Conservation (phyloP, 352 stramenopile genomes). For the Peronosclerospora sorghi region DNA sequence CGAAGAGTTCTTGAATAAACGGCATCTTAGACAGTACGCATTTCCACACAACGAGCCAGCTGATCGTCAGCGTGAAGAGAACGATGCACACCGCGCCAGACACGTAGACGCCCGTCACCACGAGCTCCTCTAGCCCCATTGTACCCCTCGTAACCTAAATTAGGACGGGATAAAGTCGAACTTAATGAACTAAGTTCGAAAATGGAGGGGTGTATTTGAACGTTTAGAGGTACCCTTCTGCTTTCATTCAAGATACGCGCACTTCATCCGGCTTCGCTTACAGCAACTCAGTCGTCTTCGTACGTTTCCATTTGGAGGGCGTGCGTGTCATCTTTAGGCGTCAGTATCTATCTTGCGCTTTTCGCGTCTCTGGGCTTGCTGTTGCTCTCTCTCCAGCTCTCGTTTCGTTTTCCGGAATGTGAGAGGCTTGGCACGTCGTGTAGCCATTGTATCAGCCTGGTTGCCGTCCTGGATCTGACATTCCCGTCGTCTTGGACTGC, state of each 20-base stretch:
- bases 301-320: too few relatives aligned
- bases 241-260: too few relatives aligned
- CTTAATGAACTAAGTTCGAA: too few relatives aligned
- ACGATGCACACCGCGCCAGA: conserved; percentile 69
- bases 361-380: neutral
- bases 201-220: too few relatives aligned
- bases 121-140: conserved; percentile 36
- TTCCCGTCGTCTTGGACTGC: conserved; percentile 1
- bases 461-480: conserved; percentile 3
- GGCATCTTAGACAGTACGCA: conserved; percentile 75
- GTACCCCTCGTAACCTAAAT: too few relatives aligned
- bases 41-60: conserved; percentile 81
- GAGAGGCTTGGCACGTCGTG: conserved; percentile 21
- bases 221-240: too few relatives aligned
- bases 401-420: conserved; percentile 49
- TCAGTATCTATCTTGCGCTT: too few relatives aligned
- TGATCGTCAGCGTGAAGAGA: conserved; percentile 61
- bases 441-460: conserved; percentile 1
- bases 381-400: conserved; percentile 36
- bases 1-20: conserved; percentile 75
- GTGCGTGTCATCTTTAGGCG: too few relatives aligned
- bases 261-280: too few relatives aligned
- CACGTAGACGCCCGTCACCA: conserved; percentile 58
- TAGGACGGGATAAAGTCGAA: too few relatives aligned
- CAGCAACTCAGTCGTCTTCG: too few relatives aligned